Evolutionary conservation across 1,139 yeast species (phyloP).

Genomic region (Taphrina pruni): DNA sequence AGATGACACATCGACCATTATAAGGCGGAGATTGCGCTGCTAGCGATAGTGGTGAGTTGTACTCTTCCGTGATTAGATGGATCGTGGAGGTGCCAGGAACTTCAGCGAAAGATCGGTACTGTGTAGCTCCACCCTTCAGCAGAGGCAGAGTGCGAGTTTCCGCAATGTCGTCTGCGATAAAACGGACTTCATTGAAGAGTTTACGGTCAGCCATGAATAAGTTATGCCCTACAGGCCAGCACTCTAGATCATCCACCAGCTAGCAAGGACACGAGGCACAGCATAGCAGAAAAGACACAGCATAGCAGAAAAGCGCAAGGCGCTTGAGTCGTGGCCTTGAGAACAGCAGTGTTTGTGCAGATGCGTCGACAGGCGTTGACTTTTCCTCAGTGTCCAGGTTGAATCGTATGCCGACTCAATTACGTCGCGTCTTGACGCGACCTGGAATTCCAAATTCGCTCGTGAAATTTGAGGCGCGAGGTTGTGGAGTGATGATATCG

Average conservation of each 20-base stretch:
- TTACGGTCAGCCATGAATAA: neutral
- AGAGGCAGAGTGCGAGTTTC: neutral
- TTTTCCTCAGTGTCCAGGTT: neutral
- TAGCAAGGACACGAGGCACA: neutral
- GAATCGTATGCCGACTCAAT: neutral
- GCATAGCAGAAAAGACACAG: neutral
- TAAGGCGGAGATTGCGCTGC: constrained; percentile 20
- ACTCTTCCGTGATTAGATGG: constrained; percentile 32
- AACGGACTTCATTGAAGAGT: constrained; percentile 3
- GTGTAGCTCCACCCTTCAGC: constrained; percentile 6
- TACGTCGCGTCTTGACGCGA: neutral
- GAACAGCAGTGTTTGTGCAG: neutral
- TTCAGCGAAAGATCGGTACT: constrained; percentile 1
- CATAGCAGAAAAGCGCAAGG: neutral
- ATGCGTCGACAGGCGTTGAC: neutral
- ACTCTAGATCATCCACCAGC: neutral
- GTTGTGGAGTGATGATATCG: neutral
- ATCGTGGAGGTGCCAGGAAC: constrained; percentile 11
- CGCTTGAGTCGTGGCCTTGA: neutral
- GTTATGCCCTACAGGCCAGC: neutral
- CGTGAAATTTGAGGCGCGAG: neutral
- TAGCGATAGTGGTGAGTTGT: constrained; percentile 33
- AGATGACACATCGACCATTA: neutral
- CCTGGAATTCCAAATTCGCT: neutral
- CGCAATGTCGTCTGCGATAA: constrained; percentile 15